Base-by-base conservation (phyloP, 2,329 filamentous ascomycete species). In the Fusarium begoniae region DNA sequence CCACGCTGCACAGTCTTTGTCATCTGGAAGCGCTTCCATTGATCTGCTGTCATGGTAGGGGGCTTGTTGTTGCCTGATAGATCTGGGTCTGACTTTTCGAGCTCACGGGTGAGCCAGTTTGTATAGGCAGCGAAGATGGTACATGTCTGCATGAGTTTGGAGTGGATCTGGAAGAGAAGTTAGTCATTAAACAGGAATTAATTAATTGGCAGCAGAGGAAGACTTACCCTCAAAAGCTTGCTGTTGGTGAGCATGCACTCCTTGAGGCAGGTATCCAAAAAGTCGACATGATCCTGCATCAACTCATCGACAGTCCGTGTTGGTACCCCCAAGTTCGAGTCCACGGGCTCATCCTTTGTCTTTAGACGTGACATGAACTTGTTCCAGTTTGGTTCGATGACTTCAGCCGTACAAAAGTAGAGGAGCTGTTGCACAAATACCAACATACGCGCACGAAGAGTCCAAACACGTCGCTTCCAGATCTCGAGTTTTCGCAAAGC, bases 231-330 rank as follows among this genome's bases (percentile, higher is more conserved):
- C 11, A 99, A 85, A 12, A 99, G 88, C 84, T 98, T 98, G 80
- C 94, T 94, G 82, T 99, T 98, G 26, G 96, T 99, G 74, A 99
- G 88, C 95, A 98, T 98, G 85, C 96, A 98, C 84, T 98, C 96
- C 84, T 98, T 99, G 78, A 99, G 87, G 81, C 96, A 99, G 8
- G 96, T 98, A 78, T 98, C 96, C 54, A 99, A 85, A 82, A 99
- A 99, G 83, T 98, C 96, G 69, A 99, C 95, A 83, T 99, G 96
- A 80, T 98, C 95, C 84, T 98, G 94, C 96, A 99, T 99, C 80
- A 99, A 85, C 84, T 98, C 95, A 79, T 99, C 96, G 3, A 99
- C 96, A 0, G 96, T 99, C 43, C 95, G 84, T 45, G 85, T 86
- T 12, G 83, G 80, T 2, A 81, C 78, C 7, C 81, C 80, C 18